Percentiles rank a stretch among this genome's conserved stretches.
These are phyloP conservation scores for Phaeophleospora eucalypticola DNA, from an alignment of 2,329 filamentous ascomycete genomes.

Conservation along the genomic window DNA sequence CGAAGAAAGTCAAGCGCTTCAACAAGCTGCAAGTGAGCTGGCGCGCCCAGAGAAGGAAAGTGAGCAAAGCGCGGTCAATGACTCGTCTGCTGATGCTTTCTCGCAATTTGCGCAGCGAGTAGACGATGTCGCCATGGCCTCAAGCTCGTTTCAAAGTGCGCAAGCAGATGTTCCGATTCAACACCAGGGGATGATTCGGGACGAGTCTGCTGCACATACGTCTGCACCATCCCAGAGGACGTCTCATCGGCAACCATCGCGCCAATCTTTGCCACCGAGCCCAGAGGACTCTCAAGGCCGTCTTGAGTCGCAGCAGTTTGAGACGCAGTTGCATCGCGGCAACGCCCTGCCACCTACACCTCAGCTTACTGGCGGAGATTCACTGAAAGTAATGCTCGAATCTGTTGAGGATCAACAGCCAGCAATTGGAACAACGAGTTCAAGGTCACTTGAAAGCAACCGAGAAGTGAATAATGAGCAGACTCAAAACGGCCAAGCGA, in stretches of 20 bases:
- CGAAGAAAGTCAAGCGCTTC: not conserved
- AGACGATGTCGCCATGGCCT: not conserved
- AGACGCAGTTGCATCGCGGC: conserved; percentile 5
- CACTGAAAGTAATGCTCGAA: conserved; percentile 7
- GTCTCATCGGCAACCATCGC: conserved; percentile 3
- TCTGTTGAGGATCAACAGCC: conserved; percentile 1
- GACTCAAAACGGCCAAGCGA: conserved; percentile 1
- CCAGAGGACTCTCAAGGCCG: conserved; percentile 19
- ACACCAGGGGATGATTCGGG: too few species aligned
- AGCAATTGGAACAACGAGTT: not conserved
- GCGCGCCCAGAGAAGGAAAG: not conserved
- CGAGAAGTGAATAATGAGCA: not conserved
- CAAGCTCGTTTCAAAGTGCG: not conserved
- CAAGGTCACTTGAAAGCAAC: conserved; percentile 8
- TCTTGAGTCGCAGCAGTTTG: conserved; percentile 11
- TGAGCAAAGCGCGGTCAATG: not conserved
- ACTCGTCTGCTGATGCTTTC: not conserved
- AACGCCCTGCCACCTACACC: conserved; percentile 33
- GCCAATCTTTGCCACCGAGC: conserved; percentile 17
- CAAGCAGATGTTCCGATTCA: too few species aligned
- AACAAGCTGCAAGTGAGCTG: not conserved
- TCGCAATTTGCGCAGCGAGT: not conserved
- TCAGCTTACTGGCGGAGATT: conserved; percentile 34
- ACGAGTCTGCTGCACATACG: too few species aligned
- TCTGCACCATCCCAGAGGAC: not conserved